These are phyloP conservation scores for Clarireedia paspali DNA, from an alignment of 2,329 filamentous ascomycete genomes.

Conservation along the genomic window DNA sequence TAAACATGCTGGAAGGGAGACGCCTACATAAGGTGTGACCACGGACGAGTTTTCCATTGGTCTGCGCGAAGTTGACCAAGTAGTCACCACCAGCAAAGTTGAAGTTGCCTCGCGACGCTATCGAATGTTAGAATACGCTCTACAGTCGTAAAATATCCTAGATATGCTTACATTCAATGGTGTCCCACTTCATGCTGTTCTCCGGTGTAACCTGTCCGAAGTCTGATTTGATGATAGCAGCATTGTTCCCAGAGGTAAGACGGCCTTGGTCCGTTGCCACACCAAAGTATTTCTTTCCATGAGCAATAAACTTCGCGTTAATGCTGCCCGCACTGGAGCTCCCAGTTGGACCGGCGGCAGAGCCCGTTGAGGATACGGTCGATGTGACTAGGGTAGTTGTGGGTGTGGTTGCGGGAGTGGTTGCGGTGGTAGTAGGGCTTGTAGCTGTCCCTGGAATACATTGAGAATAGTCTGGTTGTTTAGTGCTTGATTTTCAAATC, in stretches of 20 bases:
- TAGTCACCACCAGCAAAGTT: conserved; percentile 49
- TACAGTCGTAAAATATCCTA: background rate
- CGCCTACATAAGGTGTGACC: conserved; percentile 53
- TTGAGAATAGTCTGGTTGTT: conserved; percentile 18
- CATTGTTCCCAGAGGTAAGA: conserved; percentile 41
- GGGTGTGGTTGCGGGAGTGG: background rate
- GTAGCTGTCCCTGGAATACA: conserved; percentile 15
- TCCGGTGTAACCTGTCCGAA: conserved; percentile 60
- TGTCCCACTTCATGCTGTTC: conserved; percentile 65
- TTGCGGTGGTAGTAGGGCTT: background rate
- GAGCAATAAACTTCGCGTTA: conserved; percentile 48
- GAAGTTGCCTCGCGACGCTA: conserved; percentile 40
- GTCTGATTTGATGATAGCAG: conserved; percentile 48
- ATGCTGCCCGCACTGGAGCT: conserved; percentile 36
- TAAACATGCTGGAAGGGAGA: no score
- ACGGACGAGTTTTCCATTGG: conserved; percentile 51
- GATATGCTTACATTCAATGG: conserved; percentile 34
- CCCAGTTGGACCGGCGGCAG: background rate
- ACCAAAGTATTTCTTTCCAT: conserved; percentile 61
- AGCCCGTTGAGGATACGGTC: background rate
- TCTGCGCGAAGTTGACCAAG: conserved; percentile 49
- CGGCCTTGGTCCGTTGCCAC: conserved; percentile 46
- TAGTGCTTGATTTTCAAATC: background rate
- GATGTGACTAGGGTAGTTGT: conserved; percentile 6
- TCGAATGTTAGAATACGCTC: background rate